phyloP scores from a whole-genome alignment of 1,284 basidiomycete genomes.

The Butyriboletus appendiculatus region DNA sequence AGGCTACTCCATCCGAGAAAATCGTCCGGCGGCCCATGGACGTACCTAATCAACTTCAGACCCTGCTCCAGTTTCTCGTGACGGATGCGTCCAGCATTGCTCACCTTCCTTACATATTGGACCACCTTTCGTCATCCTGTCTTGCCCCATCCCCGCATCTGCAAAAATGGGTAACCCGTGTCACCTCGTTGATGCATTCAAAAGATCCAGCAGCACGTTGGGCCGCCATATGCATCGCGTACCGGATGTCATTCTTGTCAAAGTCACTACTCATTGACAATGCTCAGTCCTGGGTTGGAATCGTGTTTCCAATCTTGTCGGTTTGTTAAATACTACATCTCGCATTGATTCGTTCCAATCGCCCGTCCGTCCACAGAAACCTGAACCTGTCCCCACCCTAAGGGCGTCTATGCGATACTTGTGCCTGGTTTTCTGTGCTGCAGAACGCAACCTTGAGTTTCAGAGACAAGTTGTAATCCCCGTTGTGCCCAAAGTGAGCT shows the following conservation, averaged over 20 bases:
- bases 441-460: conserved; percentile 66
- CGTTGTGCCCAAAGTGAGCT: conserved; percentile 68
- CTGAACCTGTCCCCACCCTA: conserved; percentile 57
- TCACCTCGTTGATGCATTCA: conserved; percentile 71
- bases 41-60: conserved; percentile 53
- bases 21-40: conserved; percentile 19
- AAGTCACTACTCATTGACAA: conserved; percentile 62
- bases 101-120: conserved; percentile 59
- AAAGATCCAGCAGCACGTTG: conserved; percentile 71
- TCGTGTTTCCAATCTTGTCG: conserved; percentile 63
- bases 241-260: conserved; percentile 60
- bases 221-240: conserved; percentile 73
- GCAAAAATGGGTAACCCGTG: conserved; percentile 69
- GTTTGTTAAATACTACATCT: conserved; percentile 46
- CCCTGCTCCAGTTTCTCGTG: conserved; percentile 66
- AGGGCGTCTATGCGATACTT: conserved; percentile 65
- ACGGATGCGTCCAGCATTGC: conserved; percentile 60
- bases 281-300: conserved; percentile 68
- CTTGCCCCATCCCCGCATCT: conserved; percentile 63
- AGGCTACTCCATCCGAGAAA: conserved; percentile 1
- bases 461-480: conserved; percentile 74
- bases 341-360: conserved; percentile 23
- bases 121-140: conserved; percentile 48
- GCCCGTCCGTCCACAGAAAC: conserved; percentile 50
- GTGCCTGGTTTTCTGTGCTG: conserved; percentile 54